Conservation (phyloP, 305 asterid species). For the Fraxinus paxiana region DNA sequence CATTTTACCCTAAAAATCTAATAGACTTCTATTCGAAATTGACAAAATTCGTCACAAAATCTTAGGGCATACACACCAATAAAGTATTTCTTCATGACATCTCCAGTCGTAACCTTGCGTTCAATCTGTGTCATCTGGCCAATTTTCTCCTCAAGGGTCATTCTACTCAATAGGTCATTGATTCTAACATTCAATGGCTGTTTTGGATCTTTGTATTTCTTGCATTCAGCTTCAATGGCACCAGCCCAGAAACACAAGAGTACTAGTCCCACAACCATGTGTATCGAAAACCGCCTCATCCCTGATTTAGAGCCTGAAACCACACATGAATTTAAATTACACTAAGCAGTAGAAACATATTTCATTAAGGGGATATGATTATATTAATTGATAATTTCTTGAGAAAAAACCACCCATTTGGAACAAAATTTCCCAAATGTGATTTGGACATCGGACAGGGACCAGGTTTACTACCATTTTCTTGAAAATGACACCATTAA, state of each 20-base stretch:
- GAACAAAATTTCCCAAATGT: neutral
- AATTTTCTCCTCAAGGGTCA: constrained; percentile 45
- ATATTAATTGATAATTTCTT: neutral
- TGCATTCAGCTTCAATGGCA: constrained; percentile 16
- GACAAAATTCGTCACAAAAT: neutral
- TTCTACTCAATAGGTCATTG: constrained; percentile 35
- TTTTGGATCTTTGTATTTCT: constrained; percentile 32
- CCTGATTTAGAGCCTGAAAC: neutral
- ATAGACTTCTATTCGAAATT: neutral
- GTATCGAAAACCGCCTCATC: constrained; percentile 19
- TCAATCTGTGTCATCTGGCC: constrained; percentile 55
- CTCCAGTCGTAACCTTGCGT: constrained; percentile 29
- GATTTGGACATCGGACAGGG: neutral
- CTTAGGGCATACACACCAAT: constrained; percentile 30
- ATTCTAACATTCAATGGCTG: constrained; percentile 34
- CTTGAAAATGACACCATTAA: neutral
- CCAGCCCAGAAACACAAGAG: constrained; percentile 19
- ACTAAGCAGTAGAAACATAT: neutral
- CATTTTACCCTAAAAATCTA: neutral
- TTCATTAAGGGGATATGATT: neutral
- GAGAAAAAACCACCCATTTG: neutral
- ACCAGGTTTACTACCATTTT: neutral
- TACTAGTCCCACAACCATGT: constrained; percentile 3
- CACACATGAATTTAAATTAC: neutral
- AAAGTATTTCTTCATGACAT: constrained; percentile 37